phyloP scores from a whole-genome alignment of 495 filamentous ascomycete genomes.

The Penicillium simplicissimum region DNA sequence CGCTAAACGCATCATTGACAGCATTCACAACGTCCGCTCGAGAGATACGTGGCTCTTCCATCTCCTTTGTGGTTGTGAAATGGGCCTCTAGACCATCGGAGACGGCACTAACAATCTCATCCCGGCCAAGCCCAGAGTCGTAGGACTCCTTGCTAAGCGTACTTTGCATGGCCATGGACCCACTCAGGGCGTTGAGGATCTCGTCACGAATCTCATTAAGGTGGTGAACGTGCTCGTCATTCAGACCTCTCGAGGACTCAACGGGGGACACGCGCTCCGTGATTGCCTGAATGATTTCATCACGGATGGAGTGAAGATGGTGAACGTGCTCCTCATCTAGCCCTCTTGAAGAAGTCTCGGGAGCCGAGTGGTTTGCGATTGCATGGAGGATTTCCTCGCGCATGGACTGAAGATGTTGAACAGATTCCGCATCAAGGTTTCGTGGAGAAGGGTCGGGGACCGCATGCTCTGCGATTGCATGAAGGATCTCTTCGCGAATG shows the following conservation, averaged over 20 bases:
- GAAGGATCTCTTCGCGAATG: constrained; percentile 44
- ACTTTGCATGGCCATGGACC: constrained; percentile 45
- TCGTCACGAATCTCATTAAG: constrained; percentile 41
- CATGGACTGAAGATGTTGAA: constrained; percentile 22
- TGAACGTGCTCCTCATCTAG: constrained; percentile 26
- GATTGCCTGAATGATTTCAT: constrained; percentile 50
- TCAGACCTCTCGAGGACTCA: constrained; percentile 14
- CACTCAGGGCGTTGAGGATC: constrained; percentile 41
- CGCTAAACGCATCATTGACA: constrained; percentile 55
- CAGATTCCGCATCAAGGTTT: constrained; percentile 19
- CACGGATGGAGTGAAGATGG: constrained; percentile 25
- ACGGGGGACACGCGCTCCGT: not conserved
- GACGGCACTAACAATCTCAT: constrained; percentile 48
- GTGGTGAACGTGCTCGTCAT: constrained; percentile 30
- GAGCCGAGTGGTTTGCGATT: constrained; percentile 30
- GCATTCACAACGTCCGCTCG: constrained; percentile 55
- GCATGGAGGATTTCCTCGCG: constrained; percentile 49
- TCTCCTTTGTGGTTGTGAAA: constrained; percentile 39
- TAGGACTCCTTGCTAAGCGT: constrained; percentile 49
- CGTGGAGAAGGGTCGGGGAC: constrained; percentile 13
- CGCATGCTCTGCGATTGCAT: constrained; percentile 41
- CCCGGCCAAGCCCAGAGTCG: constrained; percentile 47
- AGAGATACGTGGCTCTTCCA: constrained; percentile 41
- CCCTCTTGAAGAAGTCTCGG: constrained; percentile 15
- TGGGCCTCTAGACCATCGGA: constrained; percentile 46